phyloP scores from a whole-genome alignment of 345 rosid genomes.

The Dipteronia dyeriana region DNA sequence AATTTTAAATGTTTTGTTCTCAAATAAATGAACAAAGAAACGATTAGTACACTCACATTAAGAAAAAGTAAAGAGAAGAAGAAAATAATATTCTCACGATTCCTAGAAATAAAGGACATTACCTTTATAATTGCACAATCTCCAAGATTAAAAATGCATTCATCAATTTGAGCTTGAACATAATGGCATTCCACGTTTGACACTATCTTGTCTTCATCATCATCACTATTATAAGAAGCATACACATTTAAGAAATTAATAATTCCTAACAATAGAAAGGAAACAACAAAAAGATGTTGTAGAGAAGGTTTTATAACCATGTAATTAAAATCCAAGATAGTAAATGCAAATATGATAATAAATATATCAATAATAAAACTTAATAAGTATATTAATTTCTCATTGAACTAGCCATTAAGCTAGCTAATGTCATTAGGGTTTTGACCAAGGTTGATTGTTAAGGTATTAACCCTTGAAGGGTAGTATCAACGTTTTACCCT shows the following conservation, averaged over 20 bases:
- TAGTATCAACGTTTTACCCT: too few relatives aligned
- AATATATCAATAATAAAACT: too few relatives aligned
- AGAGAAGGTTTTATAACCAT: neutral
- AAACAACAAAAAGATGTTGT: slow-evolving; percentile 16
- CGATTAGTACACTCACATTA: neutral
- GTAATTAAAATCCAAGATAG: too few relatives aligned
- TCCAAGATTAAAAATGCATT: slow-evolving; percentile 54
- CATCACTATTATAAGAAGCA: slow-evolving; percentile 43
- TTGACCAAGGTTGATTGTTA: too few relatives aligned
- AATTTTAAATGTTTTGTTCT: neutral
- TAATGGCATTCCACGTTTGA: slow-evolving; percentile 89
- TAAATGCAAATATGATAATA: neutral
- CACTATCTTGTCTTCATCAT: slow-evolving; percentile 69
- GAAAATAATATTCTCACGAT: neutral
- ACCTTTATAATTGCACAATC: slow-evolving; percentile 81
- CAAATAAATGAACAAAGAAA: neutral
- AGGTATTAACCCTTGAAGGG: too few relatives aligned
- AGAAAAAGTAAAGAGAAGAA: neutral
- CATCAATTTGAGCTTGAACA: slow-evolving; percentile 60
- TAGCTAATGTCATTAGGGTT: too few relatives aligned
- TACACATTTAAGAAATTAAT: slow-evolving; percentile 17
- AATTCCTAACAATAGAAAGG: neutral
- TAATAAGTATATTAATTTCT: too few relatives aligned
- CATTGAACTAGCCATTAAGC: too few relatives aligned
- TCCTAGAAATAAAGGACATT: slow-evolving; percentile 26